Conservation (phyloP, 805 yeast species). For the Saccharomycopsis malanga region DNA sequence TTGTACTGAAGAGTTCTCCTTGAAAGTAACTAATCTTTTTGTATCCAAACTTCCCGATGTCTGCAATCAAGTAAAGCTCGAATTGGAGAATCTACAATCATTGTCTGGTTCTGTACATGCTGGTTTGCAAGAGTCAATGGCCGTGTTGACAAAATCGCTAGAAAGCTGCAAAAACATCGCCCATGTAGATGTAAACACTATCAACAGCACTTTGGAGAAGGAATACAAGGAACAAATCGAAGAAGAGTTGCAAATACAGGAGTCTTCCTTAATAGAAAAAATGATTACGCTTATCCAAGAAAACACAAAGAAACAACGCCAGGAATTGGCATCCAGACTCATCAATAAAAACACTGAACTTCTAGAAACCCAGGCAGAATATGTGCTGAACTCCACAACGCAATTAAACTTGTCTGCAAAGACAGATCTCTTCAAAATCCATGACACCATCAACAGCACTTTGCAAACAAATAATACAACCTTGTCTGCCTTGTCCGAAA, state of each 20-base stretch:
- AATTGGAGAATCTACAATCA: constrained; percentile 2
- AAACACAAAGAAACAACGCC: constrained; percentile 10
- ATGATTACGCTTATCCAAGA: constrained; percentile 5
- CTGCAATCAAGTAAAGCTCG: constrained; percentile 2
- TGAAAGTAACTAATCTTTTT: constrained; percentile 12
- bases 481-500: neutral
- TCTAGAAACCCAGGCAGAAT: neutral
- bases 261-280: constrained; percentile 15
- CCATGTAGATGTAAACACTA: neutral
- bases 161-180: no score
- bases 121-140: neutral
- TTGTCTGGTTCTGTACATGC: neutral
- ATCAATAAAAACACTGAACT: constrained; percentile 3
- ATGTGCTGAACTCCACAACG: neutral
- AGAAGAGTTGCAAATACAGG: constrained; percentile 20
- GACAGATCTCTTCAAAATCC: neutral
- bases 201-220: neutral
- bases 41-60: constrained; percentile 6
- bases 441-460: neutral
- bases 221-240: constrained; percentile 21
- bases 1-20: constrained; percentile 20
- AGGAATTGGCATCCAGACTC: neutral
- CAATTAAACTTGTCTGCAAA: neutral
- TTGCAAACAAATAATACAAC: neutral
- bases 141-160: neutral